Base-by-base conservation (phyloP, 176 grass and related monocot genomes). In the bread wheat (Triticum aestivum) region DNA sequence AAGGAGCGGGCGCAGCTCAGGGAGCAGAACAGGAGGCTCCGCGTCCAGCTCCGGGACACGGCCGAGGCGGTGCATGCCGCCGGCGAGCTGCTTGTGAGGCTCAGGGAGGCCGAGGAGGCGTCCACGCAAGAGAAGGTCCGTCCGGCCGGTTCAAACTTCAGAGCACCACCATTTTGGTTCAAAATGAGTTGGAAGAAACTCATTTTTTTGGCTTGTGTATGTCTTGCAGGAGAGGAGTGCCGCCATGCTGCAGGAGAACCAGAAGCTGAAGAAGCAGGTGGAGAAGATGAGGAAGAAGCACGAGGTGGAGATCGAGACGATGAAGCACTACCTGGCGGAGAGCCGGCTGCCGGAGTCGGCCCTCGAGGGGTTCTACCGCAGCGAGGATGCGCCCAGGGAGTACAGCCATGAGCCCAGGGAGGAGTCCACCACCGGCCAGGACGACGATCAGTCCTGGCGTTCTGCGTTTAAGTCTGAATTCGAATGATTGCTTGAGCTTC, bases 51-150 rank as follows among this genome's bases (percentile, higher is more conserved):
- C 9, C 92, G 94, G 3, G 94, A 99, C 47, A 99, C 97, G 4
- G 97, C 97, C 12, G 97, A 99, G 86, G 97, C 97, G 23, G 97
- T 99, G 11, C 94, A 99, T 83, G 97, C 97, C 71, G 97, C 97
- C 34, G 97, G 97, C 15, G 97, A 99, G 87, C 89, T 99, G 20
- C 92, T 99, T 0, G 97, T 99, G 12, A 89, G 97, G 24, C 81
- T 99, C 77, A 92, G 97, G 63, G 97, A 99, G 79, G 89, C 94
- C n/a, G 97, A 99, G 82, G 92, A 92, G 78, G 87, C 97, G 71
- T 88, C 89, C 67, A 78, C 90, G 5, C 67, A 82, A 84, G 88
- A 95, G 75, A 87, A 94, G 92, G 92, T 96, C 18, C 15, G 51
- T 94, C 18, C 17, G 17, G 52, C 15, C 52, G 82, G 81, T 65